A percentile compares a stretch with the other conserved stretches of the same genome.
Conservation (phyloP, 306 rosid species). For the Quercus dentata region DNA sequence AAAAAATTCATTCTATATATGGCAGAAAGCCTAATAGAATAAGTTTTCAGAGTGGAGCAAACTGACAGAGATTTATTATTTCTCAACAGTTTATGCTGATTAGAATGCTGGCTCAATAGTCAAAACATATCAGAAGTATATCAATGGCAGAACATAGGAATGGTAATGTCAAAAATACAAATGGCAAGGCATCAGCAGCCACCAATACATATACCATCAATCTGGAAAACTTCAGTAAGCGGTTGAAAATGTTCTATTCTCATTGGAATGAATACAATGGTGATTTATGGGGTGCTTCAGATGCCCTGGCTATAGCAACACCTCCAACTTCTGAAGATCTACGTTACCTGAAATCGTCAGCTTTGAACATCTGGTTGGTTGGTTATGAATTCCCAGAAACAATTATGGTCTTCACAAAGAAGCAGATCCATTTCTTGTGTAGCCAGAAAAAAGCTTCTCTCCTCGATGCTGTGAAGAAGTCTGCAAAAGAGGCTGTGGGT, state of each 20-base stretch:
- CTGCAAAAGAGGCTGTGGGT: conserved; percentile 73
- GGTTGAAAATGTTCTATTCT: conserved; percentile 55
- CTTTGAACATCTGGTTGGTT: conserved; percentile 76
- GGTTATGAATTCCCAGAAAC: conserved; percentile 97
- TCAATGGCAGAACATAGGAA: conserved; percentile 81
- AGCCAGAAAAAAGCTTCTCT: conserved; percentile 88
- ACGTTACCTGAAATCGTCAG: conserved; percentile 86
- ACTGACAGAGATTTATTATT: conserved; percentile 5
- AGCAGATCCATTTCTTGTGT: conserved; percentile 78
- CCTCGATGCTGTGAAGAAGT: conserved; percentile 58
- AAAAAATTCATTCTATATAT: not conserved
- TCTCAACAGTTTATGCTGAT: conserved; percentile 20
- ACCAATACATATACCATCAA: conserved; percentile 61
- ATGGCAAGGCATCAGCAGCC: conserved; percentile 54
- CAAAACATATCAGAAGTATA: conserved; percentile 14
- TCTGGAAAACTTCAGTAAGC: conserved; percentile 50
- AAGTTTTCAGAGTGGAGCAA: not conserved
- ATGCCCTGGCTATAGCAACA: conserved; percentile 62
- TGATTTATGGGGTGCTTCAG: conserved; percentile 75
- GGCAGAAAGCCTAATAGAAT: not conserved
- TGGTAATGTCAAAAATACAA: conserved; percentile 60
- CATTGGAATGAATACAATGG: conserved; percentile 67
- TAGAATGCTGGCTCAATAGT: conserved; percentile 1
- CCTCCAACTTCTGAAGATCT: conserved; percentile 90
- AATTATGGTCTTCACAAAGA: conserved; percentile 77